Base-by-base conservation (phyloP, 1,284 basidiomycete species). In the Heterobasidion irregulare region DNA sequence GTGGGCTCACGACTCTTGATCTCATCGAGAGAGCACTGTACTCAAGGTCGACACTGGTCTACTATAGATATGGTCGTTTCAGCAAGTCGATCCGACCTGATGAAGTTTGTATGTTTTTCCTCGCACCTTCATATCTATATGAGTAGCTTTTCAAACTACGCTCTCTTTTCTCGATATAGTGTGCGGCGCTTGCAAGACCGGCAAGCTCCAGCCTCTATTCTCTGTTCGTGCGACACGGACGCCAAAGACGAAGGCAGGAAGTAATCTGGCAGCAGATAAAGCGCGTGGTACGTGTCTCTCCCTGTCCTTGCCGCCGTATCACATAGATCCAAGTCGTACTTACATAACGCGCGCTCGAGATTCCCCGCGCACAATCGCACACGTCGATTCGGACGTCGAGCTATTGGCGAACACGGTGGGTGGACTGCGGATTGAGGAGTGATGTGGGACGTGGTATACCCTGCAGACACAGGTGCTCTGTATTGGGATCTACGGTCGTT, bases 71-170 rank as follows among this genome's bases (percentile, higher is more conserved):
- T 64, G 87, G 88, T 12, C 78, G 89, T 36, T 84, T 86, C 63
- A 85, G 80, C 59, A 89, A 87, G 58, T 90, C 87, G 12, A 91
- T 92, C 61, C 74, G 79, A 16, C 75, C 84, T 8, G 74, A 80
- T n/a, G 78, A 80, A 68, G 82, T 82, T 59, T 74, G 86, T 82
- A 64, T 58, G 82, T 74, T 8, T 45, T 41, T 10, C 15, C 26
- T 26, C 9, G 7, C 2, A 8, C 10, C 49, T 19, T 36, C 44
- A 41, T 35, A 18, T 50, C 12, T 10, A 16, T 43, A 36, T 18
- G 18, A 18, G 52, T 13, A 33, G 6, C 32, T 19, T 2, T 5
- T 38, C 49, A 47, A 13, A 16, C 41, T 6, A 6, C 10, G 8
- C 43, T 8, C 34, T 46, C 32, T 15, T n/a, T 47, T 33, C 36